These are phyloP conservation scores for Apiospora arundinis DNA, from an alignment of 2,329 filamentous ascomycete species.

Conservation along the genomic window DNA sequence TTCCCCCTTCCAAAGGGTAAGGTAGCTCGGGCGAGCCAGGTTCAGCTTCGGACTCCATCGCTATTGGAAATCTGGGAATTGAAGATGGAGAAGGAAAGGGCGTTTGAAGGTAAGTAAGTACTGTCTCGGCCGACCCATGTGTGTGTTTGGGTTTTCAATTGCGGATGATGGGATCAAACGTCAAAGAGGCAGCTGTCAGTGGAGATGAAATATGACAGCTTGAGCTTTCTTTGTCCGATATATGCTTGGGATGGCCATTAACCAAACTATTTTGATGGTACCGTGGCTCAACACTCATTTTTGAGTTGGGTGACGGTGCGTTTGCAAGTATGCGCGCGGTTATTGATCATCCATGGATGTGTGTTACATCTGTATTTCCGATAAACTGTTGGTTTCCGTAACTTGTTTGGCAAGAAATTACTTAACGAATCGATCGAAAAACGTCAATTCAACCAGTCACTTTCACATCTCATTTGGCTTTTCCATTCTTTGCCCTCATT, in stretches of 20 bases:
- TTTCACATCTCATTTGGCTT: background rate
- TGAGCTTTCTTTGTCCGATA: background rate
- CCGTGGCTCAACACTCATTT: background rate
- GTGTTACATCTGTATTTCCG: background rate
- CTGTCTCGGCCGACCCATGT: background rate
- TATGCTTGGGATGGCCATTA: background rate
- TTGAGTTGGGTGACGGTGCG: background rate
- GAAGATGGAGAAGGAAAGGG: no score
- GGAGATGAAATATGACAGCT: background rate
- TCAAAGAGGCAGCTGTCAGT: background rate
- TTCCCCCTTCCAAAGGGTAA: background rate
- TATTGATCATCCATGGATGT: background rate
- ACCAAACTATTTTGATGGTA: no score
- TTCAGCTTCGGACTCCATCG: background rate
- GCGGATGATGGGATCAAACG: background rate
- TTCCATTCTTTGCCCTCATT: no score
- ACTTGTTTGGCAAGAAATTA: background rate
- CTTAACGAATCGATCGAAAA: background rate
- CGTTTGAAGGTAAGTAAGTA: background rate
- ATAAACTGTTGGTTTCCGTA: background rate
- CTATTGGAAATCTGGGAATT: no score
- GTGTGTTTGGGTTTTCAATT: background rate
- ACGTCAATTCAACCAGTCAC: background rate
- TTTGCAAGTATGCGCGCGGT: no score
- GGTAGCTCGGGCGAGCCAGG: background rate